These are phyloP conservation scores for Apiospora rasikravindrae DNA, from an alignment of 2,329 filamentous ascomycete genomes.

Conservation along the genomic window DNA sequence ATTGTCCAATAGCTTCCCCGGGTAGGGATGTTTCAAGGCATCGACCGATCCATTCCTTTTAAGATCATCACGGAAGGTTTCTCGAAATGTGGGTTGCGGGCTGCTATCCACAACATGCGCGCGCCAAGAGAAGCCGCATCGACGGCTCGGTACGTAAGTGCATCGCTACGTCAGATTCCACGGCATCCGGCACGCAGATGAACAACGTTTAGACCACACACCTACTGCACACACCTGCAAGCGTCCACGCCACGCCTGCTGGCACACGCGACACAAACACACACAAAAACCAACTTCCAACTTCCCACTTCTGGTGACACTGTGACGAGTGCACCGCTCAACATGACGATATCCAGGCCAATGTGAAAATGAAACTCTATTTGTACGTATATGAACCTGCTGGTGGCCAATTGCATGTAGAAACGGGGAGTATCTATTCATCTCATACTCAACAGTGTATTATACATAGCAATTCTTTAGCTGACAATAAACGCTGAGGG, in stretches of 20 bases:
- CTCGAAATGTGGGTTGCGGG: background rate
- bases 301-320: background rate
- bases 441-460: background rate
- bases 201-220: background rate
- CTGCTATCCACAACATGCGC: background rate
- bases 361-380: background rate
- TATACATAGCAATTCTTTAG: background rate
- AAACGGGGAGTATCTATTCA: background rate
- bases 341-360: background rate
- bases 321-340: background rate
- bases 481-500: background rate
- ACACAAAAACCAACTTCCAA: constrained; percentile 1
- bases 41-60: background rate
- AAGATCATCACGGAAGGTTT: background rate
- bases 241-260: background rate
- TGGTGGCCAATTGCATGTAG: background rate
- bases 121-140: background rate
- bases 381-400: background rate
- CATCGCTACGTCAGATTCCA: background rate
- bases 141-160: background rate
- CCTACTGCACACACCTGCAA: background rate
- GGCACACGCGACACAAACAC: background rate
- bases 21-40: background rate
- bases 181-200: background rate
- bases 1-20: background rate